These are phyloP conservation scores for Ilex paraguariensis DNA, from an alignment of 305 asterid species.

Conservation along the genomic window DNA sequence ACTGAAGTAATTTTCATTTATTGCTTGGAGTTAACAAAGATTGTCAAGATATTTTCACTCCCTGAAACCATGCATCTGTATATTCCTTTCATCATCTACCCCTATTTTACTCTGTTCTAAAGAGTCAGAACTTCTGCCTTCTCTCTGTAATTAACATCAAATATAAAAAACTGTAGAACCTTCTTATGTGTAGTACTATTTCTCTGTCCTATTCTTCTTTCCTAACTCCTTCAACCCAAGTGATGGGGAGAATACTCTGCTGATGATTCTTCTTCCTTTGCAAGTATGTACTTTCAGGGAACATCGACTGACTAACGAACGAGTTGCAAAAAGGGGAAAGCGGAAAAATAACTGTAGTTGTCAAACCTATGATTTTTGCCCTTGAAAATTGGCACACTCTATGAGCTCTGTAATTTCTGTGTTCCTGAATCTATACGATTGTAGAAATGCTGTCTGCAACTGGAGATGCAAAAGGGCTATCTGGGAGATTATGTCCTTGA, in stretches of 20 bases:
- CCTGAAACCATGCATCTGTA: too few species aligned
- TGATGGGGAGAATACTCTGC: constrained; percentile 21
- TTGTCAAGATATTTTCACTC: too few species aligned
- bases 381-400: constrained; percentile 25
- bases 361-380: constrained; percentile 25
- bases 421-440: constrained; percentile 32
- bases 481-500: constrained; percentile 60
- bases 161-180: background rate
- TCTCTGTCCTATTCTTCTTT: constrained; percentile 16
- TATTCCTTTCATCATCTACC: constrained; percentile 15
- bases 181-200: constrained; percentile 18
- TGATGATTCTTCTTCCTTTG: constrained; percentile 31
- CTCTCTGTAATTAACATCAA: background rate
- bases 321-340: constrained; percentile 12
- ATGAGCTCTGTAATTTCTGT: constrained; percentile 21
- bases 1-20: too few species aligned
- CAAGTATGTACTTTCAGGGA: constrained; percentile 28
- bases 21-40: too few species aligned
- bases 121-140: constrained; percentile 15
- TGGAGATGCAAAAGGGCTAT: constrained; percentile 56
- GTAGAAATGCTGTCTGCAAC: constrained; percentile 46
- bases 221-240: constrained; percentile 23
- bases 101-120: constrained; percentile 12
- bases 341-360: constrained; percentile 23
- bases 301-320: constrained; percentile 14